Conservation (phyloP, 2,329 filamentous ascomycete species). For the Fusarium hainanense region DNA sequence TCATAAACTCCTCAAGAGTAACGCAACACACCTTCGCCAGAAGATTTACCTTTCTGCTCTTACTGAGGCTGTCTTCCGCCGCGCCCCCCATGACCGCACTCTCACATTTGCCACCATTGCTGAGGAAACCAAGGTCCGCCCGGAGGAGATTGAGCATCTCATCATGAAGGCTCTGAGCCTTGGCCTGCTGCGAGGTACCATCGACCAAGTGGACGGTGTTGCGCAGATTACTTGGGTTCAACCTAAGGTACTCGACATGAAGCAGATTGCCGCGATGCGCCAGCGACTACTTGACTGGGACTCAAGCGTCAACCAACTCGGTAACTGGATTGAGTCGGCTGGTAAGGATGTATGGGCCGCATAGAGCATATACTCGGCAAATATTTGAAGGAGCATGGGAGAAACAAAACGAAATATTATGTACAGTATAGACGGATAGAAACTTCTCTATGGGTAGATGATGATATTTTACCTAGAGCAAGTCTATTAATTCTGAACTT, state of each 20-base stretch:
- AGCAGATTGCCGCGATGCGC: constrained; percentile 94
- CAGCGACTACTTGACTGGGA: constrained; percentile 93
- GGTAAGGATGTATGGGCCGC: constrained; percentile 97
- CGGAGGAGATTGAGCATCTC: constrained; percentile 94
- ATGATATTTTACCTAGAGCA: constrained; percentile 33
- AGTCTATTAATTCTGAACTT: constrained; percentile 40
- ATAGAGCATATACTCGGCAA: constrained; percentile 52
- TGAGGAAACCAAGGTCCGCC: constrained; percentile 89
- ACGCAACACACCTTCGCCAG: constrained; percentile 88
- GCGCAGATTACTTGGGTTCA: constrained; percentile 99
- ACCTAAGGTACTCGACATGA: constrained; percentile 95
- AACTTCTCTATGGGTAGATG: constrained; percentile 38
- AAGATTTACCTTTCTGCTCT: constrained; percentile 98
- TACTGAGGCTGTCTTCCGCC: constrained; percentile 95
- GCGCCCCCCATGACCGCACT: constrained; percentile 92
- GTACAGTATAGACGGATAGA: constrained; percentile 48
- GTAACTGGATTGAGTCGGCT: constrained; percentile 95
- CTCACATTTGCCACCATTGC: constrained; percentile 93
- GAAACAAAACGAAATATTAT: constrained; percentile 40
- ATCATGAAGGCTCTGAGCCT: constrained; percentile 99
- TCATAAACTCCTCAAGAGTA: constrained; percentile 81
- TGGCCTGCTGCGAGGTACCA: constrained; percentile 88
- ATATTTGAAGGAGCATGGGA: constrained; percentile 6
- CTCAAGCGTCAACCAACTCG: constrained; percentile 92
- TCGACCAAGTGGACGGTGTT: constrained; percentile 95